These are phyloP conservation scores for Teratosphaeria destructans DNA, from an alignment of 2,329 filamentous ascomycete species.

Conservation along the genomic window DNA sequence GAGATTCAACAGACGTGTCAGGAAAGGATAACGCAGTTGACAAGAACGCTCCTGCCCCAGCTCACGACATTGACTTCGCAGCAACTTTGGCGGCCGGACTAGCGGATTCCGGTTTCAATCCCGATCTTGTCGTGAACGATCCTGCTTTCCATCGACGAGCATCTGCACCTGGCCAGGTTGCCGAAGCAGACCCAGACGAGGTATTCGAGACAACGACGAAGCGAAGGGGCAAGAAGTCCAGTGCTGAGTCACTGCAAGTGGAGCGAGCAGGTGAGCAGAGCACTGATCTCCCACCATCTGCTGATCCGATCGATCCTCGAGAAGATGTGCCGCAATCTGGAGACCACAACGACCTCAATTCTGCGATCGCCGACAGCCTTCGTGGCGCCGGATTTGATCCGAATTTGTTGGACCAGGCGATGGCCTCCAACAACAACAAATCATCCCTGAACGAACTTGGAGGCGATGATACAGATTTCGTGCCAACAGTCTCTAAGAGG, in stretches of 20 bases:
- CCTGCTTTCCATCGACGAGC: slow-evolving; percentile 25
- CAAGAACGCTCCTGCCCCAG: neutral
- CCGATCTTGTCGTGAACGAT: slow-evolving; percentile 35
- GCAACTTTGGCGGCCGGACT: slow-evolving; percentile 38
- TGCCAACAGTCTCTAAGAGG: neutral
- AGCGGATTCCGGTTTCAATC: slow-evolving; percentile 37
- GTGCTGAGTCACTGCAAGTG: slow-evolving; percentile 5
- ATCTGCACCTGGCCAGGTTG: slow-evolving; percentile 21
- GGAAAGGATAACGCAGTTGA: neutral
- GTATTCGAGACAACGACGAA: slow-evolving; percentile 16
- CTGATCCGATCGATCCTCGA: neutral
- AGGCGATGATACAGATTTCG: neutral
- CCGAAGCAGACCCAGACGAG: slow-evolving; percentile 25
- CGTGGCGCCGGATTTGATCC: slow-evolving; percentile 24
- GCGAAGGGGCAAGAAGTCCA: slow-evolving; percentile 24
- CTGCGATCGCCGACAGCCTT: slow-evolving; percentile 27
- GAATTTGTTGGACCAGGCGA: slow-evolving; percentile 27
- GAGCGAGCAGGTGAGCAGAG: neutral
- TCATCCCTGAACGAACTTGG: slow-evolving; percentile 7
- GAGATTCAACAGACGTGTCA: neutral
- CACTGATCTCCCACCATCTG: neutral
- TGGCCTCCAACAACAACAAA: slow-evolving; percentile 20
- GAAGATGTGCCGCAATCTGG: neutral
- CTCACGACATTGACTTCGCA: slow-evolving; percentile 36
- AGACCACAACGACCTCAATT: slow-evolving; percentile 21